Evolutionary conservation across 768 basidiomycete species (phyloP).

Genomic region (Amanita thiersii): DNA sequence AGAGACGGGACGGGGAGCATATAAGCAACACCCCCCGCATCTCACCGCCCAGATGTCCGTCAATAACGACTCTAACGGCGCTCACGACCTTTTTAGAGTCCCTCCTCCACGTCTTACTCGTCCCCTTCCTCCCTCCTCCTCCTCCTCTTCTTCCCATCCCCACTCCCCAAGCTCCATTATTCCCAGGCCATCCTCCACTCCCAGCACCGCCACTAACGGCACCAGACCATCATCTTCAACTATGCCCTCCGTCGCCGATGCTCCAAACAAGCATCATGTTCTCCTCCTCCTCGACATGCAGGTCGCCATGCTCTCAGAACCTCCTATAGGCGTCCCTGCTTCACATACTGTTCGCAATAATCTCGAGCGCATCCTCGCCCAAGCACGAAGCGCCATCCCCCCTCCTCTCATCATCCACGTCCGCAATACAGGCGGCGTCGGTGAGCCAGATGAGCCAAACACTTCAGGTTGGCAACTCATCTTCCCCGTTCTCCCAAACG

Average conservation of each 20-base stretch:
- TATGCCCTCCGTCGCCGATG: not conserved
- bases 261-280: slow-evolving; percentile 23
- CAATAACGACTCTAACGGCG: not conserved
- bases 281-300: slow-evolving; percentile 58
- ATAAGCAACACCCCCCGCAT: not conserved
- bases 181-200: too few relatives aligned
- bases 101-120: too few relatives aligned
- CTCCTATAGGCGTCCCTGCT: slow-evolving; percentile 43
- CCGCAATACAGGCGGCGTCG: slow-evolving; percentile 53
- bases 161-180: not conserved
- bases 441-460: slow-evolving; percentile 52
- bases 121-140: not conserved
- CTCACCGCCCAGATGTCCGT: not conserved
- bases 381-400: slow-evolving; percentile 38
- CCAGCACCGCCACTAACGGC: not conserved
- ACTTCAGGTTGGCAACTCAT: slow-evolving; percentile 56
- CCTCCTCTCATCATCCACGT: slow-evolving; percentile 59
- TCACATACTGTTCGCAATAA: slow-evolving; percentile 34
- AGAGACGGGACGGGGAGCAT: not conserved
- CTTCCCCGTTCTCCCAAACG: slow-evolving; percentile 40
- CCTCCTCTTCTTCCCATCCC: not conserved
- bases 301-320: slow-evolving; percentile 36
- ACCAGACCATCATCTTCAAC: too few relatives aligned
- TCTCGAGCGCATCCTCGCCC: slow-evolving; percentile 38
- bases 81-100: too few relatives aligned